Evolutionary conservation across 208 protist species (phyloP).

Genomic region (Balamuthia mandrillaris): DNA sequence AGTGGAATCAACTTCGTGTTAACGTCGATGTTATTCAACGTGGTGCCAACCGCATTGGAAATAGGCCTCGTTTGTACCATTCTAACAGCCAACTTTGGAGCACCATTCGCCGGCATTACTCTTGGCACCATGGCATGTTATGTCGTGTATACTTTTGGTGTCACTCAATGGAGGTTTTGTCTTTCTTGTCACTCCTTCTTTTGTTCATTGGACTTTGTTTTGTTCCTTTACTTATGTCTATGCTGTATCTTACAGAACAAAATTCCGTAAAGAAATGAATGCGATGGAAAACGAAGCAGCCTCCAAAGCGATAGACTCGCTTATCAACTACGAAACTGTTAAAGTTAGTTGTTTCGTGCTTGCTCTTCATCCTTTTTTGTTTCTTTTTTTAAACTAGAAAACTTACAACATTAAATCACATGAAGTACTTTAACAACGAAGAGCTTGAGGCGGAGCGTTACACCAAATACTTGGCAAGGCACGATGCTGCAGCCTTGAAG

Average conservation of each 20-base stretch:
- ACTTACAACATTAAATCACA: not conserved
- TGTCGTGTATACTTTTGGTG: constrained; percentile 59
- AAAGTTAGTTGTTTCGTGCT: too few species aligned
- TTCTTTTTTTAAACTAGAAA: not conserved
- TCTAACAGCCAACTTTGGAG: constrained; percentile 42
- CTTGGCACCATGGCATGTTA: constrained; percentile 59
- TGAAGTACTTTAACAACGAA: constrained; percentile 71
- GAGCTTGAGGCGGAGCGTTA: constrained; percentile 47
- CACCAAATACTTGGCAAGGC: constrained; percentile 39
- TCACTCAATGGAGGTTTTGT: constrained; percentile 62
- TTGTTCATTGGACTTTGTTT: too few species aligned
- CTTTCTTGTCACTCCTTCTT: too few species aligned
- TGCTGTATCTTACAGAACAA: too few species aligned
- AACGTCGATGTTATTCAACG: constrained; percentile 69
- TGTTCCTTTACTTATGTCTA: too few species aligned
- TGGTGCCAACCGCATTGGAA: constrained; percentile 72
- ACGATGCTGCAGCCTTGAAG: constrained; percentile 60
- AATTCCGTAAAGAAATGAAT: constrained; percentile 75
- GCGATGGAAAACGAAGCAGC: constrained; percentile 64
- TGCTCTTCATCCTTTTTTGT: not conserved
- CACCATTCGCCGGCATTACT: constrained; percentile 37
- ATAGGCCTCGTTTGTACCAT: constrained; percentile 65
- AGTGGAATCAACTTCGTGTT: constrained; percentile 69
- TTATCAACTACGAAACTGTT: constrained; percentile 80
- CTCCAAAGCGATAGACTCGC: constrained; percentile 67